Base-by-base conservation (phyloP, 2,329 filamentous ascomycete genomes). In the Chalara sp. region DNA sequence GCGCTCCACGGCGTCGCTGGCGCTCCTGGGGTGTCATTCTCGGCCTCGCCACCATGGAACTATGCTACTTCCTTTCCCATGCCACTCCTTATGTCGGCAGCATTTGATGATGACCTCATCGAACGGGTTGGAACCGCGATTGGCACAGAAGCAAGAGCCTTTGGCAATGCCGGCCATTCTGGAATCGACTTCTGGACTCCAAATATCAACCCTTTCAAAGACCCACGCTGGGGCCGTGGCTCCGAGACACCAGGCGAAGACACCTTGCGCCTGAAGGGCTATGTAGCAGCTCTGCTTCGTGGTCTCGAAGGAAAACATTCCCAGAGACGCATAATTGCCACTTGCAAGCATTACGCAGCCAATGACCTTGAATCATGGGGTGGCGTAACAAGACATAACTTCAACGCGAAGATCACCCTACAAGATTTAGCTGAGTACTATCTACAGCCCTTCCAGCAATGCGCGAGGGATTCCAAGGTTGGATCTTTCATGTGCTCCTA, bases 341-440 rank as follows among this genome's bases (percentile, higher is more conserved):
- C 78, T 0, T 80, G 78, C 67, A 83, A 83, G 59, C 79, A 83
- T 61, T 82, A 70, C 50, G 78, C 76, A 0, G 79, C 72, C 0
- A 81, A 83, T 57, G 79, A 82, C 46, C 13, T 60, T 2, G 79
- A 82, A 58, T 63, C 63, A 52, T 75, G 73, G 67, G 61, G 65
- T 32, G 65, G 65, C 3, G 62, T 70, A 29, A 66, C 65, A n/a
- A 68, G 76, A 8, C 72, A 76, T 61, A 72, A 73, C 12, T 83
- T 80, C 53, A 72, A 84, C 60, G 74, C 81, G 5, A 68, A 73
- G 10, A 76, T 84, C 52, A 70, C 72, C 7, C 68, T 72, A 46
- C 83, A 86, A 57, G 84, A 88, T 53, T 67, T 87, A 5, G 73
- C 76, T 0, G 83, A 86, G 58, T 87, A 86, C 66, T 87, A 84